A percentile compares a stretch with the other conserved stretches of the same genome.
Conservation (phyloP, 805 yeast species). For the Debaryomyces castellii region DNA sequence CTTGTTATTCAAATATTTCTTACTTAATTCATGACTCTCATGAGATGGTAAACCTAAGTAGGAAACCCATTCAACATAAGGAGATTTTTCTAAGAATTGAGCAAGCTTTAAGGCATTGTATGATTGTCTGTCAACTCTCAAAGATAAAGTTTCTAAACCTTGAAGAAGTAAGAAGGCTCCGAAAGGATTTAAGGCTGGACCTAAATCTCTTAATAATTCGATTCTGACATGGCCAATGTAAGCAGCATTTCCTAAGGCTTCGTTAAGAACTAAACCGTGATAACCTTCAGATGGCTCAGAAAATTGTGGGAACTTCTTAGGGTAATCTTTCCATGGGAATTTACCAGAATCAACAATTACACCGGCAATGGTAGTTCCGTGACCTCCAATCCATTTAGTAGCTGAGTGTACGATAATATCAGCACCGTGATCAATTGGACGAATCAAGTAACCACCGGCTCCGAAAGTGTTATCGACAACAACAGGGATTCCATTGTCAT, state of each 20-base stretch:
- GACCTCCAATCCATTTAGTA: slow-evolving; percentile 98
- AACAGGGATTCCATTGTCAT: slow-evolving; percentile 81
- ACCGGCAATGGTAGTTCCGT: slow-evolving; percentile 94
- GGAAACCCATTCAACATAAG: slow-evolving; percentile 83
- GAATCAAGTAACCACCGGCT: slow-evolving; percentile 88
- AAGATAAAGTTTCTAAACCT: slow-evolving; percentile 91
- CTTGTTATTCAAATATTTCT: slow-evolving; percentile 64
- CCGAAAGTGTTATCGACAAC: slow-evolving; percentile 97
- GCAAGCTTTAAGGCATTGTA: slow-evolving; percentile 81
- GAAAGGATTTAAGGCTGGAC: slow-evolving; percentile 87
- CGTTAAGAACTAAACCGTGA: slow-evolving; percentile 83
- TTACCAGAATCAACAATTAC: slow-evolving; percentile 87
- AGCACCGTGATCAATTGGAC: slow-evolving; percentile 86
- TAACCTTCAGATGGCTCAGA: slow-evolving; percentile 90
- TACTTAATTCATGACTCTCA: slow-evolving; percentile 76
- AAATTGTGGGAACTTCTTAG: slow-evolving; percentile 88
- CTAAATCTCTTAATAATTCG: slow-evolving; percentile 87
- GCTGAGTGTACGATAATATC: slow-evolving; percentile 93
- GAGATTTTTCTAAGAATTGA: slow-evolving; percentile 65
- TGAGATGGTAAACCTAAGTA: slow-evolving; percentile 86
- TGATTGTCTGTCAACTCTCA: slow-evolving; percentile 92
- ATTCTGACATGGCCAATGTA: slow-evolving; percentile 78
- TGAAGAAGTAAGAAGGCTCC: slow-evolving; percentile 82
- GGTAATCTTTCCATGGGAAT: slow-evolving; percentile 86
- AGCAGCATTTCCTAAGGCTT: slow-evolving; percentile 78